Evolutionary conservation across 2,329 filamentous ascomycete genomes (phyloP), one percentile per base, ranked within the genome.

Genomic region (Clarireedia homoeocarpa): DNA sequence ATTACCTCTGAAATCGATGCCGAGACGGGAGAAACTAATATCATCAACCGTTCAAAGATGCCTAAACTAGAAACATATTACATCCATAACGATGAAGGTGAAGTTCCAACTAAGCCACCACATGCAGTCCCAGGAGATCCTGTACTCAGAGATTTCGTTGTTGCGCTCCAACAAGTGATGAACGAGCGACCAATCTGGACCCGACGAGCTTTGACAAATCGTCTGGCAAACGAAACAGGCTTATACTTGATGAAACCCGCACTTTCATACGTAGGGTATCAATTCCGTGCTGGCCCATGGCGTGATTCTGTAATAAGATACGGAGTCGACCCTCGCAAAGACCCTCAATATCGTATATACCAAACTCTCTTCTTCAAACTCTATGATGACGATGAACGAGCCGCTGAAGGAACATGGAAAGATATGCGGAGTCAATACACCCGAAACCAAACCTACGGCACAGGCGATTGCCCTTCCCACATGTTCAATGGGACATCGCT

Each of bases 281-380:
- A 91, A 71, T 96, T 97, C 77, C 86, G 88, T 58, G 90, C 88
- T 23, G 94, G 94, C 0, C 91, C 94, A 0, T 99, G 90, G 87
- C 82, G 90, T 61, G 91, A 97, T 70, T 85, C 88, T 3, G 83
- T 96, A 53, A 83, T 96, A 61, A 84, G 81, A 48, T 94, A 91
- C 70, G 92, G 92, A 9, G 72, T 95, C 20, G 94, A 99, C 68
- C 94, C 94, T 3, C 83, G 94, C 38, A 80, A 74, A 14, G 85
- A 91, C 59, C 84, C 88, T 0, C 80, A 84, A 55, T 91, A 87
- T 67, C 85, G 91, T 36, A 76, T 83, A 54, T 97, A 95, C 70
- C 94, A 99, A 71, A 95, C 90, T 0, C 77, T 96, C 61, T 87
- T 89, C 73, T 95, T 96, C 74, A 88, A 91, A 67, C 74, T 95